Evolutionary conservation across 441 rosid genomes (phyloP).

Genomic region (Daphne laureola): DNA sequence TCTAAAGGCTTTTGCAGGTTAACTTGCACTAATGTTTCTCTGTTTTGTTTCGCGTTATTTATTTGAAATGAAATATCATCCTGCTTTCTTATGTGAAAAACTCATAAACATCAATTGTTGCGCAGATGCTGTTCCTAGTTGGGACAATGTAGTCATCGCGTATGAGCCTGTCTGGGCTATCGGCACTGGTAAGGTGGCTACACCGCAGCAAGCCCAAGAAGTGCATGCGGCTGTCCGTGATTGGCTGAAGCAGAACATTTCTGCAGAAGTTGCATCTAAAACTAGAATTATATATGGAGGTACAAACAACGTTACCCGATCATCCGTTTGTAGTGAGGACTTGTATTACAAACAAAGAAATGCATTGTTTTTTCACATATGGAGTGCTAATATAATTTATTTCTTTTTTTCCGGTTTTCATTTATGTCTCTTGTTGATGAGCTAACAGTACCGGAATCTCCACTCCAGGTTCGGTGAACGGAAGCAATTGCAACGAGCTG

Average conservation of each 20-base stretch:
- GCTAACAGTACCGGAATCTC: conserved; percentile 8
- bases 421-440: neutral
- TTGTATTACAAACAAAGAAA: too few species aligned
- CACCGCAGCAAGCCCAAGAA: conserved; percentile 93
- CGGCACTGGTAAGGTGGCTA: conserved; percentile 95
- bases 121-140: conserved; percentile 78
- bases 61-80: conserved; percentile 1
- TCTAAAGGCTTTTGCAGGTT: conserved; percentile 82
- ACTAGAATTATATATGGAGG: conserved; percentile 96
- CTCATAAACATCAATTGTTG: conserved; percentile 5
- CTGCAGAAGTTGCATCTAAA: conserved; percentile 82
- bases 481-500: conserved; percentile 87
- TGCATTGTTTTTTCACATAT: too few species aligned
- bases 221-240: conserved; percentile 82
- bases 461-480: conserved; percentile 79
- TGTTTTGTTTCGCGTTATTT: conserved; percentile 6
- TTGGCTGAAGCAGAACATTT: conserved; percentile 88
- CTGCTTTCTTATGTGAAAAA: conserved; percentile 3
- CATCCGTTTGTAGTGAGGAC: neutral
- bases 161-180: conserved; percentile 99
- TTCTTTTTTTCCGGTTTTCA: too few species aligned
- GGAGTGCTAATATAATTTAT: too few species aligned
- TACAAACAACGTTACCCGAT: conserved; percentile 16
- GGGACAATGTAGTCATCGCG: conserved; percentile 90
- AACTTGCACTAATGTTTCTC: conserved; percentile 9